Evolutionary conservation across 129 eudicot species (phyloP), one percentile per base, ranked within the genome.

Genomic region (Flaveria ramosissima): DNA sequence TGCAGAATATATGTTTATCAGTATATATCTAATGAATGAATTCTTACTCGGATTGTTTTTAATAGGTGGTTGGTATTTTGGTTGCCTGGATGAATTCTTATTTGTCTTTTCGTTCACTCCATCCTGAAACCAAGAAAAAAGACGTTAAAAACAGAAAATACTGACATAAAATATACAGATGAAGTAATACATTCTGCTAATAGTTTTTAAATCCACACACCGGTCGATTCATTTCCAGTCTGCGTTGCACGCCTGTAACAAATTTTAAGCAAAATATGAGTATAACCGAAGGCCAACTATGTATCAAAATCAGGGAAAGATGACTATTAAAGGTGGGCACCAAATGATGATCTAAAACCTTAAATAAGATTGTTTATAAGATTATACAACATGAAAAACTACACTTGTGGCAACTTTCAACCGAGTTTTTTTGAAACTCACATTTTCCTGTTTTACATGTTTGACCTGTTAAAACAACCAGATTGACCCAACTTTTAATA

Each of bases 1-100:
- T 19, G 42, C 2, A 21, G 13, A 78, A 12, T 52, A 42, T 1
- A 20, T 43, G 24, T 36, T 27, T 47, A 4, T 11, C 39, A 4
- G 62, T 16, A 65, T 43, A 53, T 36, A 43, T 11, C 17, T 27
- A 1, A 30, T 24, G 12, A 46, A 70, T 9, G 55, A 47, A 10
- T 52, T 67, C 92, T 84, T 83, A 90, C 98, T 67, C 66, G 89
- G 85, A 74, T 76, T 85, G 71, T 68, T 80, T 80, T 85, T 88
- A 10, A 63, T 87, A 67, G 98, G 98, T 20, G 98, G 98, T 62
- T 85, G 92, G 68, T 92, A 90, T 75, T 71, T 88, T 66, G 90
- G 96, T 63, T 65, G 92, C 77, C 85, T 88, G 53, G 65, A 85
- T 51, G 79, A 24, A 67, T 10, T 70, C 84, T 85, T 88, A 42